These are phyloP conservation scores for Trichodelitschia bisporula DNA, from an alignment of 495 filamentous ascomycete species.

Conservation along the genomic window DNA sequence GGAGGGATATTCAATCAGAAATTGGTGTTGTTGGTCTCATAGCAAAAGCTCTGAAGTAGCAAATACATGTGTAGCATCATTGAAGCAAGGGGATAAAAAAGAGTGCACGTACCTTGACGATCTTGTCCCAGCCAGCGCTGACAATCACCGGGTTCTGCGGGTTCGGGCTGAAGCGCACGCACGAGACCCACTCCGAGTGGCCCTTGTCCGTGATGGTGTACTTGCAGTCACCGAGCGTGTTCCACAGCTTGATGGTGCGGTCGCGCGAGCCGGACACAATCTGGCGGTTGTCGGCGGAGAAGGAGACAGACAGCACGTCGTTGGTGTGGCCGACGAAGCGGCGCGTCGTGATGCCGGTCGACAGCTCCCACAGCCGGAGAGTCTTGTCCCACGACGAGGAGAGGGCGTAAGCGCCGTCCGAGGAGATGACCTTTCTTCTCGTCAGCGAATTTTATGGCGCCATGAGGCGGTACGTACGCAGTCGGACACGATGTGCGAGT, in stretches of 20 bases:
- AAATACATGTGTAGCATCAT: constrained; percentile 99
- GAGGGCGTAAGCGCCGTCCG: constrained; percentile 96
- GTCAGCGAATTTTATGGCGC: no score
- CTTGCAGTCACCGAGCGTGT: constrained; percentile 99
- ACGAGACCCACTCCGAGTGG: constrained; percentile 98
- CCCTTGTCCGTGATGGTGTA: constrained; percentile 99
- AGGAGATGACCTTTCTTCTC: constrained; percentile 91
- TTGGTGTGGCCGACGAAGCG: constrained; percentile 98
- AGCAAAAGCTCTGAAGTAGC: constrained; percentile 99
- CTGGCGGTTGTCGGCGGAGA: constrained; percentile 99
- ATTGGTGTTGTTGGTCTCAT: constrained; percentile 95
- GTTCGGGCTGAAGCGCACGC: constrained; percentile 98
- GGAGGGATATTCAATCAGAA: constrained; percentile 38
- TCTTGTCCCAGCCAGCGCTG: constrained; percentile 97
- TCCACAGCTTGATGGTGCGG: constrained; percentile 99
- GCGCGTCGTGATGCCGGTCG: constrained; percentile 84
- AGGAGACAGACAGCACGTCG: constrained; percentile 98
- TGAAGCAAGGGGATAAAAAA: constrained; percentile 6
- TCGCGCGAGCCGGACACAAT: constrained; percentile 98
- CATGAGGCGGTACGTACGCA: constrained; percentile 45
- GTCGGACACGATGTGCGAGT: constrained; percentile 99
- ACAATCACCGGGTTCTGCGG: constrained; percentile 99
- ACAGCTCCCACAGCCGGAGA: constrained; percentile 96
- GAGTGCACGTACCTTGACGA: constrained; percentile 72
- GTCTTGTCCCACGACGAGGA: constrained; percentile 99